These are phyloP conservation scores for Polyrhizophydium stewartii DNA, from an alignment of 371 early-diverging fungal species.

Conservation along the genomic window DNA sequence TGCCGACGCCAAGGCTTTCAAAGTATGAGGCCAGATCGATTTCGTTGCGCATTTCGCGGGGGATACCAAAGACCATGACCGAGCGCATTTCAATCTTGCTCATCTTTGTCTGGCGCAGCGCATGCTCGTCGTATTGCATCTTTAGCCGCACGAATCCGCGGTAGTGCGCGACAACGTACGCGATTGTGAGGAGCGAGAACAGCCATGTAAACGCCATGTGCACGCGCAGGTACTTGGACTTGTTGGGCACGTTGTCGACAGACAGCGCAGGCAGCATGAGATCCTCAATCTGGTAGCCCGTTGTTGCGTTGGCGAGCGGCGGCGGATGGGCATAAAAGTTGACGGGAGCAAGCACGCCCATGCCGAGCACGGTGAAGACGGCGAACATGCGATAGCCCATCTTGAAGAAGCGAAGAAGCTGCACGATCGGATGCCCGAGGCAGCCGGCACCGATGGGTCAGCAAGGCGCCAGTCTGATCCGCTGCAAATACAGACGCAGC, in stretches of 20 bases:
- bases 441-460: neutral
- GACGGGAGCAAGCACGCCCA: conserved; percentile 28
- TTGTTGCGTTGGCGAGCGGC: conserved; percentile 5
- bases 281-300: conserved; percentile 20
- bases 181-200: conserved; percentile 23
- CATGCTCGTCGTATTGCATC: conserved; percentile 31
- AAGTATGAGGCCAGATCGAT: conserved; percentile 40
- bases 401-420: conserved; percentile 43
- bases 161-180: conserved; percentile 23
- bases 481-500: no score
- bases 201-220: conserved; percentile 36
- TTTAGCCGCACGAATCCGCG: conserved; percentile 34
- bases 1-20: conserved; percentile 37
- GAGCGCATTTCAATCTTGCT: conserved; percentile 42
- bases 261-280: conserved; percentile 22
- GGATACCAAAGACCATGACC: conserved; percentile 42
- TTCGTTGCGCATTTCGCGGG: conserved; percentile 38
- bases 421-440: neutral
- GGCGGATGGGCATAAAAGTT: conserved; percentile 32
- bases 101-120: conserved; percentile 32
- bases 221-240: conserved; percentile 27
- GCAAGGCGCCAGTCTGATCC: neutral
- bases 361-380: conserved; percentile 33
- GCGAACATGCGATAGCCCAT: conserved; percentile 28
- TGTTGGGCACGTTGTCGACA: conserved; percentile 39